Percentiles rank a stretch among this genome's conserved stretches.
Conservation (phyloP, 1,284 basidiomycete species). For the Pseudozyma sp. region DNA sequence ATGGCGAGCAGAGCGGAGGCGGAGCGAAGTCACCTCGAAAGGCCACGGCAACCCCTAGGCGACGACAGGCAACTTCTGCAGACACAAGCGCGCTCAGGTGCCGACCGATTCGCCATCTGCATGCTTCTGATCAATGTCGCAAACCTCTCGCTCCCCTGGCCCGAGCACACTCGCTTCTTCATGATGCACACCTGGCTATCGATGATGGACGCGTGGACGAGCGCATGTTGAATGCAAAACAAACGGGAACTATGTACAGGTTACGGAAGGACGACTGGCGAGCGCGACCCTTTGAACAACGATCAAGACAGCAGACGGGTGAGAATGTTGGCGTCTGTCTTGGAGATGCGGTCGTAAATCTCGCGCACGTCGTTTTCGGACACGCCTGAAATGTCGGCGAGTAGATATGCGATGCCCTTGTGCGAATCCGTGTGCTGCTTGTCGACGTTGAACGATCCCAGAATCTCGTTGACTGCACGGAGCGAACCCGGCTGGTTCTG, state of each 20-base stretch:
- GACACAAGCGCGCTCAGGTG: too few species aligned
- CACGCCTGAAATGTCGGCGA: constrained; percentile 95
- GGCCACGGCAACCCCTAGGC: too few species aligned
- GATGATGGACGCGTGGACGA: too few species aligned
- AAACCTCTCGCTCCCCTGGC: too few species aligned
- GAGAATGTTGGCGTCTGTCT: constrained; percentile 72
- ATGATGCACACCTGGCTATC: too few species aligned
- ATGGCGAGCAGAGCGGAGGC: too few species aligned
- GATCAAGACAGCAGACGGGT: constrained; percentile 44
- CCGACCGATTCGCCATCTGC: too few species aligned
- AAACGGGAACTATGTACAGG: background rate
- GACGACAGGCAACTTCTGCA: too few species aligned
- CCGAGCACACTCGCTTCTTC: too few species aligned
- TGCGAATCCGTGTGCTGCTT: constrained; percentile 98
- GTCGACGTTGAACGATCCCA: constrained; percentile 96
- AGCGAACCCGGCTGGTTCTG: constrained; percentile 97
- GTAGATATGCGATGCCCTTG: constrained; percentile 91
- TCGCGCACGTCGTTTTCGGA: constrained; percentile 83
- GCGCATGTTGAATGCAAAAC: constrained; percentile 1
- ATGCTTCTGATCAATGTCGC: too few species aligned
- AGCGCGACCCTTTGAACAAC: too few species aligned
- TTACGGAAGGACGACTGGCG: background rate
- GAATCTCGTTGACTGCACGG: constrained; percentile 88
- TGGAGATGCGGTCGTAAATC: constrained; percentile 84
- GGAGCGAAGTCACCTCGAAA: too few species aligned